A percentile compares a stretch with the other conserved stretches of the same genome.
Evolutionary conservation across 441 rosid genomes (phyloP).

Genomic region (Capsella rubella): DNA sequence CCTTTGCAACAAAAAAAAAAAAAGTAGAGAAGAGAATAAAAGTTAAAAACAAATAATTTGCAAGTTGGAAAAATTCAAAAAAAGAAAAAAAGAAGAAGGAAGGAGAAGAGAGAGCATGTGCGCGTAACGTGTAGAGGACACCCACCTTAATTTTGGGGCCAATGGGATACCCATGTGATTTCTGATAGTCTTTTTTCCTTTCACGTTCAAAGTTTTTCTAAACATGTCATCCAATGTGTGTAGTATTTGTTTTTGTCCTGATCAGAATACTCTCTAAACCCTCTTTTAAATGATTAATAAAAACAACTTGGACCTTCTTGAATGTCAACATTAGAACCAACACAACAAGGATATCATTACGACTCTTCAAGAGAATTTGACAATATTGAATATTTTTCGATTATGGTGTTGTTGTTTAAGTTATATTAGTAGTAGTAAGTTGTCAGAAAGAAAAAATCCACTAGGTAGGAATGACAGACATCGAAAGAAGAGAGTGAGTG

Average conservation of each 20-base stretch:
- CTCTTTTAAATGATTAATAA: neutral
- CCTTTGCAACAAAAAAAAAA: neutral
- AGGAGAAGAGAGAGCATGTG: slow-evolving; percentile 33
- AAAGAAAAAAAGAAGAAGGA: neutral
- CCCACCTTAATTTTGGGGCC: slow-evolving; percentile 44
- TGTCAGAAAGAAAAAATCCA: slow-evolving; percentile 32
- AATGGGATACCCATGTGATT: slow-evolving; percentile 41
- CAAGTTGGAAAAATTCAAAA: slow-evolving; percentile 30
- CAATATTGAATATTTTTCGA: neutral
- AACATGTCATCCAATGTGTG: slow-evolving; percentile 5
- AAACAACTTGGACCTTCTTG: neutral
- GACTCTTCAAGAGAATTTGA: slow-evolving; percentile 22
- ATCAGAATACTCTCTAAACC: slow-evolving; percentile 6
- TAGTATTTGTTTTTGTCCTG: neutral
- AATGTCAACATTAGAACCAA: slow-evolving; percentile 5
- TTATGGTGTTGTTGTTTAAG: neutral
- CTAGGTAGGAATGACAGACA: neutral
- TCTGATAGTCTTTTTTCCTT: slow-evolving; percentile 34
- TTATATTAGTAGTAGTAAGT: slow-evolving; percentile 2
- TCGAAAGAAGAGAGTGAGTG: slow-evolving; percentile 27
- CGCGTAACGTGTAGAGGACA: slow-evolving; percentile 43
- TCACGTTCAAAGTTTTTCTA: slow-evolving; percentile 14
- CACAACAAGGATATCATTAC: neutral
- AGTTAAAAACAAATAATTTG: neutral
- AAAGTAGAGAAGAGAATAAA: slow-evolving; percentile 16